phyloP scores from a whole-genome alignment of 1,284 basidiomycete species.

The Malassezia arunalokei region DNA sequence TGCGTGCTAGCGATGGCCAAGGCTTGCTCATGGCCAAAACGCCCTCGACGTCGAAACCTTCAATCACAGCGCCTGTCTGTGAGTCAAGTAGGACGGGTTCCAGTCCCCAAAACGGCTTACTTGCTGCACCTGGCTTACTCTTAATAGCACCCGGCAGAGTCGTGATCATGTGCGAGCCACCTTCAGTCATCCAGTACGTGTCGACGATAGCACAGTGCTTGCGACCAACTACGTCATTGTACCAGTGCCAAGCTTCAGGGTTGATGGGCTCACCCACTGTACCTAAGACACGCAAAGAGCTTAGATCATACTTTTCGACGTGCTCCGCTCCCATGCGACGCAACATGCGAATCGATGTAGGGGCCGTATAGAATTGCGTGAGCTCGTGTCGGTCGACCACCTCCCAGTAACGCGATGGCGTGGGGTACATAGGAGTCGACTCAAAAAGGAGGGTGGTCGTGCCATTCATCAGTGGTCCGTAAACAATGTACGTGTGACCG shows the following conservation, averaged over 20 bases:
- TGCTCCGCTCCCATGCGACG: slow-evolving; percentile 77
- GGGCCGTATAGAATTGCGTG: slow-evolving; percentile 53
- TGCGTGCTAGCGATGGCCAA: slow-evolving; percentile 94
- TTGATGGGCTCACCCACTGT: slow-evolving; percentile 97
- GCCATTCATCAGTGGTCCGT: slow-evolving; percentile 83
- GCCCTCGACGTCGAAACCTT: slow-evolving; percentile 77
- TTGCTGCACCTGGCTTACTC: slow-evolving; percentile 91
- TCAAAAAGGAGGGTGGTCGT: slow-evolving; percentile 89
- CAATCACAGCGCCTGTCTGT: slow-evolving; percentile 60
- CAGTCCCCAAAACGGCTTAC: slow-evolving; percentile 94
- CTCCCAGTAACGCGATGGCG: slow-evolving; percentile 92
- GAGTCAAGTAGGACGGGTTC: slow-evolving; percentile 80
- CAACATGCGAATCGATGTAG: slow-evolving; percentile 64
- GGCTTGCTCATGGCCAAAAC: slow-evolving; percentile 73
- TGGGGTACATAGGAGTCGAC: slow-evolving; percentile 91
- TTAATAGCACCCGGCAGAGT: slow-evolving; percentile 89
- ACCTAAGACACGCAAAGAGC: slow-evolving; percentile 72
- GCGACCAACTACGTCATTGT: slow-evolving; percentile 83
- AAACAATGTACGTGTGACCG: slow-evolving; percentile 93
- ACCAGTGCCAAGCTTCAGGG: slow-evolving; percentile 98
- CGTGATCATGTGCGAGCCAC: slow-evolving; percentile 84
- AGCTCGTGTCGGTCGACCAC: slow-evolving; percentile 82
- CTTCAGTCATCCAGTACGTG: slow-evolving; percentile 70
- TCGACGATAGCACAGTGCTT: slow-evolving; percentile 87
- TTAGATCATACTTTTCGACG: slow-evolving; percentile 72